Percentiles rank a stretch among this genome's conserved stretches.
Conservation (phyloP, 495 filamentous ascomycete genomes). For the Letharia lupina region DNA sequence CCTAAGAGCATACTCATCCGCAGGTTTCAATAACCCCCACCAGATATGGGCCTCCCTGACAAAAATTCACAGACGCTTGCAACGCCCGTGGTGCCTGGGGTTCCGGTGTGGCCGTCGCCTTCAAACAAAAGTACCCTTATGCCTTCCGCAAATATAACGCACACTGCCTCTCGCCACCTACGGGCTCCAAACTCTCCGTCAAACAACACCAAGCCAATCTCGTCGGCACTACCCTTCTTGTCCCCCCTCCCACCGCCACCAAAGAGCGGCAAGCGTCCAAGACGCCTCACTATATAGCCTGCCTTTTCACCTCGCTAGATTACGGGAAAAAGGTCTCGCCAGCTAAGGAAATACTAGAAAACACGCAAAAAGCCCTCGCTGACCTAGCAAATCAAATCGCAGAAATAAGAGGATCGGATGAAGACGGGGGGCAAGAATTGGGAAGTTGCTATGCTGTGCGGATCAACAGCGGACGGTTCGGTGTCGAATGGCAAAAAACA, state of each 20-base stretch:
- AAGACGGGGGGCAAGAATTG: background rate
- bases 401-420: background rate
- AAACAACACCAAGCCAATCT: slow-evolving; percentile 21
- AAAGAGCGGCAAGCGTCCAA: background rate
- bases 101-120: slow-evolving; percentile 15
- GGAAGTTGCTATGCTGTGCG: slow-evolving; percentile 32
- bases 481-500: slow-evolving; percentile 32
- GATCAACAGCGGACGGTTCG: slow-evolving; percentile 40
- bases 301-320: slow-evolving; percentile 37
- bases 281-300: slow-evolving; percentile 40
- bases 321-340: slow-evolving; percentile 27
- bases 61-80: slow-evolving; percentile 35
- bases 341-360: slow-evolving; percentile 31
- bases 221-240: slow-evolving; percentile 39
- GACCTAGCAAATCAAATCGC: slow-evolving; percentile 34
- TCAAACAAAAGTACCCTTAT: slow-evolving; percentile 16
- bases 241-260: slow-evolving; percentile 34
- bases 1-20: slow-evolving; percentile 39
- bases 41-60: background rate
- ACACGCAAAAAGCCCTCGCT: slow-evolving; percentile 34
- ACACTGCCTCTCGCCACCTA: slow-evolving; percentile 6
- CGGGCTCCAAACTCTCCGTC: slow-evolving; percentile 3
- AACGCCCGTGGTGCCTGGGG: slow-evolving; percentile 41
- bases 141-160: slow-evolving; percentile 13
- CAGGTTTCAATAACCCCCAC: slow-evolving; percentile 19